Base-by-base conservation (phyloP, 2,329 filamentous ascomycete species). In the Aspergillus tanneri region DNA sequence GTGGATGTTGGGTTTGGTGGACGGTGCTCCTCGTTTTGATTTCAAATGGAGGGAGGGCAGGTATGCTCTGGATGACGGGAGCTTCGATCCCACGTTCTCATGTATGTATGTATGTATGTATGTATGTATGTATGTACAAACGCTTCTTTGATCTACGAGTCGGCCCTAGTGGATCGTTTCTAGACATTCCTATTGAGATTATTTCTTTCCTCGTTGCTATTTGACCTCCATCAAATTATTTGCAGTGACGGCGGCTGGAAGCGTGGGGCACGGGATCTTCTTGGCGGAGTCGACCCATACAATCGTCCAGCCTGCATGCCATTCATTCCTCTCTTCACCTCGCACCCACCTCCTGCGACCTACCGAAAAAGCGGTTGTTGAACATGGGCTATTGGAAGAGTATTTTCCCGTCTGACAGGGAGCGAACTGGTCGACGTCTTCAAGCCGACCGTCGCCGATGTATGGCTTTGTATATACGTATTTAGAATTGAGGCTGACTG, bases 401-500 rank as follows among this genome's bases (percentile, higher is more conserved):
- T 47, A 44, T 73, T 9, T 68, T 73, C 45, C 53, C 46, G 25
- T 47, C 57, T 10, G 60, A 64, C 41, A 49, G 49, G 19, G 58
- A 60, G 16, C 56, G 58, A 32, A 58, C 66, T 38, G 56, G 59
- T 35, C 66, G 63, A 25, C 67, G 62, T 49, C 41, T 67, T 16
- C 60, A 65, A 42, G 63, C 67, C 39, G 72, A 76, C 46, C 63
- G 65, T 28, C 65, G 68, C 45, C 69, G 70, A 49, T 61, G 73
- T 76, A 71, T 56, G 69, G 61, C 61, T 63, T 62, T 16, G 9
- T 48, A 41, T 32, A 18, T 45, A 25, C 27, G 42, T 25, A 36
- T 8, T 11, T 28, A 32, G 23, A 28, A 34, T 49, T 45, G 21
- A 46, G 41, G 36, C 40, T 51, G 21, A 41, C 50, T 58, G 43